Evolutionary conservation across 176 grass and related monocot genomes (phyloP).

Genomic region (Triticum monococcum): DNA sequence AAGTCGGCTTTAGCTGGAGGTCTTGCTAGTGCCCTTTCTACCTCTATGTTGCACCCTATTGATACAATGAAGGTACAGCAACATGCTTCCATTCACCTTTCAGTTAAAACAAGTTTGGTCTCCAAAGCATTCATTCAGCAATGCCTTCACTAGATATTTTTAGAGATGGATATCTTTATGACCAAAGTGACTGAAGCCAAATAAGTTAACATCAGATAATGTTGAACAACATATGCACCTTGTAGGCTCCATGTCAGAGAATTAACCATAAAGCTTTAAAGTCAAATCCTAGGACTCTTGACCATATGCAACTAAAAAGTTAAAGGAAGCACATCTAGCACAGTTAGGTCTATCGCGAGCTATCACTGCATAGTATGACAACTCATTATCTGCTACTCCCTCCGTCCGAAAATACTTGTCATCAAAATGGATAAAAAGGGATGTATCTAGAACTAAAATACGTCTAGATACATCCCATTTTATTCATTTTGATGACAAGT

Average conservation of each 20-base stretch:
- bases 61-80: conserved; percentile 90
- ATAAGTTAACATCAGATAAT: neutral
- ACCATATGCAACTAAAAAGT: conserved; percentile 19
- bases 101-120: conserved; percentile 5
- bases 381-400: neutral
- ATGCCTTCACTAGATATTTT: neutral
- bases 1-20: conserved; percentile 97
- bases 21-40: conserved; percentile 93
- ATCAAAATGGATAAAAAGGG: too few relatives aligned
- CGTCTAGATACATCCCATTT: too few relatives aligned
- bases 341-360: neutral
- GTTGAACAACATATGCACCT: neutral
- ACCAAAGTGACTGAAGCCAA: neutral
- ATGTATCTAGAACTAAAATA: too few relatives aligned
- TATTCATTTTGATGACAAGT: too few relatives aligned
- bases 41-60: conserved; percentile 86
- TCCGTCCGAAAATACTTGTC: too few relatives aligned
- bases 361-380: conserved; percentile 15
- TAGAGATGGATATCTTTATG: neutral
- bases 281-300: conserved; percentile 1
- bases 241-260: neutral
- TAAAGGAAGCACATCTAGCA: neutral
- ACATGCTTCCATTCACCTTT: conserved; percentile 15
- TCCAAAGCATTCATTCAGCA: neutral
- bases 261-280: neutral